Percentiles rank a stretch among this genome's conserved stretches.
phyloP scores from a whole-genome alignment of 164 flowering plant species.

The Vitis amurensis region DNA sequence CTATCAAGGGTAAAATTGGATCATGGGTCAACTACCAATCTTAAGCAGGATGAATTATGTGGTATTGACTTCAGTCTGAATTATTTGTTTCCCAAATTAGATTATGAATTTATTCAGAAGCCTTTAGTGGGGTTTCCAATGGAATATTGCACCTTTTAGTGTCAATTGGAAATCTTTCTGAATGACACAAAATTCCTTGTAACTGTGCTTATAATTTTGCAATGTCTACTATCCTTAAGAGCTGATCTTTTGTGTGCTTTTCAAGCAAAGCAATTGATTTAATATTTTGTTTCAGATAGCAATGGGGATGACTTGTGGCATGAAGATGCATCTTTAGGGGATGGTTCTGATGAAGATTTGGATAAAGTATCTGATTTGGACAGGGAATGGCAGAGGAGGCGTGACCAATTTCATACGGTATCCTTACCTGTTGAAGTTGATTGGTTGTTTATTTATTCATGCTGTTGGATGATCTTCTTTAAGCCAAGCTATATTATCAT shows the following conservation, averaged over 20 bases:
- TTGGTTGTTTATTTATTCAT: not conserved
- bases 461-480: too few relatives aligned
- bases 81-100: not conserved
- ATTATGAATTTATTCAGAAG: too few relatives aligned
- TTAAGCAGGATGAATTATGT: not conserved
- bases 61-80: conserved; percentile 4
- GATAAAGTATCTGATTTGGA: conserved; percentile 46
- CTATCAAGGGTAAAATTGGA: conserved; percentile 8
- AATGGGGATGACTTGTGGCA: conserved; percentile 35
- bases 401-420: conserved; percentile 63
- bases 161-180: too few relatives aligned
- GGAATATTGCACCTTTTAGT: too few relatives aligned
- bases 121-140: too few relatives aligned
- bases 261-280: not conserved
- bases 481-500: conserved; percentile 3
- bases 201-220: not conserved
- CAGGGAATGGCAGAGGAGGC: conserved; percentile 70
- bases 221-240: not conserved
- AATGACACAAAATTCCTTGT: too few relatives aligned
- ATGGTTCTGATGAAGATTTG: conserved; percentile 30
- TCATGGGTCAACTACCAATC: conserved; percentile 4
- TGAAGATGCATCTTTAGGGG: conserved; percentile 44
- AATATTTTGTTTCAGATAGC: conserved; percentile 23
- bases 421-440: conserved; percentile 5
- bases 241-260: not conserved